These are phyloP conservation scores for Leccinum longicurvipes DNA, from an alignment of 768 basidiomycete genomes.

Conservation along the genomic window DNA sequence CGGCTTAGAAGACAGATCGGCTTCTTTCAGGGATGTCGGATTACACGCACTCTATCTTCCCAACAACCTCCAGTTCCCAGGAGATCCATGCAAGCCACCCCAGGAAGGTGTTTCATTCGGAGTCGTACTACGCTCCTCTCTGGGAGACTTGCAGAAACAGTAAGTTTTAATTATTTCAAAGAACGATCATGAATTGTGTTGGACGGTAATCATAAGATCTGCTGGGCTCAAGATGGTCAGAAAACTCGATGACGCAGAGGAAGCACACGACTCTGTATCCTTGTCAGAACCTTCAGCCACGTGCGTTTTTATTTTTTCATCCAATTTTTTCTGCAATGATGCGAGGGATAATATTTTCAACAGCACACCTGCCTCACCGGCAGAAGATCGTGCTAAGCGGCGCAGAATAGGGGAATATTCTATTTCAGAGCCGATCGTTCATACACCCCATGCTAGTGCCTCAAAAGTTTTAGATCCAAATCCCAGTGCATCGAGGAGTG, in stretches of 20 bases:
- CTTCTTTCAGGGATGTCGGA: neutral
- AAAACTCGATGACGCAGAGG: neutral
- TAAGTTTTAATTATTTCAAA: conserved; percentile 2
- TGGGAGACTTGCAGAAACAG: conserved; percentile 1
- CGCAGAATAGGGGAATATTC: neutral
- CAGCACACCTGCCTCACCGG: neutral
- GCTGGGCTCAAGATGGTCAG: neutral
- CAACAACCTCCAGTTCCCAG: neutral
- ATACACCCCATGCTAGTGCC: neutral
- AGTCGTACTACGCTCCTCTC: neutral
- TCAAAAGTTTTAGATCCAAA: neutral
- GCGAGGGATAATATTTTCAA: neutral
- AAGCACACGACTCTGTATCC: neutral
- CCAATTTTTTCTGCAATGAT: neutral
- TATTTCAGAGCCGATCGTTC: neutral
- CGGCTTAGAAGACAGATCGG: neutral
- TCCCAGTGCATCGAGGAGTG: neutral
- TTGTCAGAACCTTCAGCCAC: neutral
- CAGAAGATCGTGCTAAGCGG: conserved; percentile 4
- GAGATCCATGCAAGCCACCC: neutral
- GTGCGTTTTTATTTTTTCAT: conserved; percentile 15
- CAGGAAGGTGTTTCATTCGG: neutral
- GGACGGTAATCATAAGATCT: conserved; percentile 1
- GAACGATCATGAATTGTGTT: neutral
- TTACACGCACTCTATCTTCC: neutral